Conservation (phyloP, 164 flowering plant species). For the Hamamelis virginiana region DNA sequence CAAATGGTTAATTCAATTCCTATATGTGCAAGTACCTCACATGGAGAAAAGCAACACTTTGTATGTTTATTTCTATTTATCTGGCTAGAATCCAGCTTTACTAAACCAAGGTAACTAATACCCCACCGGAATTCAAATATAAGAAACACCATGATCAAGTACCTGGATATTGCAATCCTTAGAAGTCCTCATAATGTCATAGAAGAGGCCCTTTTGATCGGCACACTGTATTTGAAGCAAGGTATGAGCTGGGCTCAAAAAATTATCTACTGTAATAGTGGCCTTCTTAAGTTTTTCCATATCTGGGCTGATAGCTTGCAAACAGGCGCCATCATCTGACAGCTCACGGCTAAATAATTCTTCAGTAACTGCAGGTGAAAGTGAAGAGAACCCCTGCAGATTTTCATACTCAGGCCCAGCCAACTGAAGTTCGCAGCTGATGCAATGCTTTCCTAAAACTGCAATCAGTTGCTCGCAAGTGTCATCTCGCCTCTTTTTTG, state of each 20-base stretch:
- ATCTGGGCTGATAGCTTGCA: slow-evolving; percentile 11
- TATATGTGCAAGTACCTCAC: too few relatives aligned
- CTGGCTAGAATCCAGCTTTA: too few relatives aligned
- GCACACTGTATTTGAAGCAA: slow-evolving; percentile 44
- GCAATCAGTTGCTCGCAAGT: slow-evolving; percentile 25
- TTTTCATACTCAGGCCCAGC: slow-evolving; percentile 41
- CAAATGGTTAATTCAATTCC: too few relatives aligned
- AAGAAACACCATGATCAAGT: too few relatives aligned
- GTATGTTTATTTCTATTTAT: too few relatives aligned
- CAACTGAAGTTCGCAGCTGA: slow-evolving; percentile 38
- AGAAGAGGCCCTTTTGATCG: slow-evolving; percentile 47
- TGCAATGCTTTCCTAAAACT: slow-evolving; percentile 26
- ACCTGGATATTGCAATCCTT: slow-evolving; percentile 47
- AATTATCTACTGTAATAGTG: slow-evolving; percentile 36
- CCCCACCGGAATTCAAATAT: too few relatives aligned
- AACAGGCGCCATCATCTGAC: slow-evolving; percentile 10
- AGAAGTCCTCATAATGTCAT: slow-evolving; percentile 43
- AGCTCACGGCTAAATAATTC: slow-evolving; percentile 30
- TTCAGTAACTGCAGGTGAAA: slow-evolving; percentile 33
- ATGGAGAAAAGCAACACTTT: too few relatives aligned
- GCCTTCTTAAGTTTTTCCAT: slow-evolving; percentile 22
- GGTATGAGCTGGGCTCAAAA: slow-evolving; percentile 44
- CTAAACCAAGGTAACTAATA: too few relatives aligned
- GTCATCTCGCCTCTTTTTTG: slow-evolving; percentile 32
- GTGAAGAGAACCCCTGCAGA: slow-evolving; percentile 29